A percentile compares a stretch with the other conserved stretches of the same genome.
Evolutionary conservation across 768 basidiomycete species (phyloP).

Genomic region (Hemileccinum rubropunctum): DNA sequence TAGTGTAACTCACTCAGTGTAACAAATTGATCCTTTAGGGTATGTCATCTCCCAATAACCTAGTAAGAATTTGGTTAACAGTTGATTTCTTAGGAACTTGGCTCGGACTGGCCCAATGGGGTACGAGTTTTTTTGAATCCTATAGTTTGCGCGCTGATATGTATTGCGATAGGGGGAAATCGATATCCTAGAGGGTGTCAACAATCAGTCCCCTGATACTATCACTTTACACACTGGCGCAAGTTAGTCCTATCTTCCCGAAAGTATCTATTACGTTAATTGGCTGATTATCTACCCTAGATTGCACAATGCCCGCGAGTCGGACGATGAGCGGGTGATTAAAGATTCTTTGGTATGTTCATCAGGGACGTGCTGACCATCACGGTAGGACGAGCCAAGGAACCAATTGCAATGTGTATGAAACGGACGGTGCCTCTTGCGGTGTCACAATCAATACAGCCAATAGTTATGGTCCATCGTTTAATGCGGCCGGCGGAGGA

Average conservation of each 20-base stretch:
- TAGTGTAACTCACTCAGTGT: neutral
- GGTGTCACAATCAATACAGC: conserved; percentile 26
- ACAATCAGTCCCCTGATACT: conserved; percentile 24
- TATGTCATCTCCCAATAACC: neutral
- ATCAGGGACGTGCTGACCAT: neutral
- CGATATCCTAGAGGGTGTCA: conserved; percentile 37
- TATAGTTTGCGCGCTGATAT: neutral
- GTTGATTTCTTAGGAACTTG: conserved; percentile 21
- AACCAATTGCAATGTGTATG: conserved; percentile 31
- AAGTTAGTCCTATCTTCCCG: conserved; percentile 8
- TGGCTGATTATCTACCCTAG: conserved; percentile 7
- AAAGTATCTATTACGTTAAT: neutral
- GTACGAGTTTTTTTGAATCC: neutral
- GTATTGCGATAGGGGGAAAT: conserved; percentile 24
- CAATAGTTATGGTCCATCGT: conserved; percentile 33
- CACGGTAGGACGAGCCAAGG: conserved; percentile 18
- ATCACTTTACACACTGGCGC: conserved; percentile 30
- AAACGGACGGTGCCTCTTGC: conserved; percentile 31
- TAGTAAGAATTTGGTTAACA: neutral
- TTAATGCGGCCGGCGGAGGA: conserved; percentile 36
- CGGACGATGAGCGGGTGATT: conserved; percentile 31
- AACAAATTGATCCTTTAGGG: conserved; percentile 15
- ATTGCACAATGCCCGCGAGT: conserved; percentile 34
- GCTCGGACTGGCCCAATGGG: conserved; percentile 26
- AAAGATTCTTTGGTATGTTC: neutral